Percentiles rank a stretch among this genome's conserved stretches.
These are phyloP conservation scores for Heliamphora pulchella DNA, from an alignment of 179 eudicot species.

Conservation along the genomic window DNA sequence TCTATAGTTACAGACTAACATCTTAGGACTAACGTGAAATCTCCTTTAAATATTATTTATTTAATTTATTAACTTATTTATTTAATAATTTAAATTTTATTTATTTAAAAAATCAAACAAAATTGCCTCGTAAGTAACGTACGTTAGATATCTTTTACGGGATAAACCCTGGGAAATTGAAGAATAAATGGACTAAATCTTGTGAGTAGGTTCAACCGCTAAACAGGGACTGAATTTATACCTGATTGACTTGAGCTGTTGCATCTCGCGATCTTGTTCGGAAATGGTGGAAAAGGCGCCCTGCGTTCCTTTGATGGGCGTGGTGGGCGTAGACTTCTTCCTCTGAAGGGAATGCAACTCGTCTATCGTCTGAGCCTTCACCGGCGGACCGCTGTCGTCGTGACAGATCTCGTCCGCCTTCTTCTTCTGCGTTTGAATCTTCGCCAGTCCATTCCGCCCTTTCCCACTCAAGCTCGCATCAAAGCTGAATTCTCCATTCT, in stretches of 20 bases:
- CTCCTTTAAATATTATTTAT: no score
- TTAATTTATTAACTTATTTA: no score
- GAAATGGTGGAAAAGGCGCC: slow-evolving; percentile 21
- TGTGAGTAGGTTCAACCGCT: no score
- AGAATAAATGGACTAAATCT: no score
- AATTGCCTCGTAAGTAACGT: no score
- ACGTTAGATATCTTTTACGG: no score
- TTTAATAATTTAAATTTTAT: no score
- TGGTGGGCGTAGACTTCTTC: slow-evolving; percentile 44
- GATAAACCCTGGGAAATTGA: no score
- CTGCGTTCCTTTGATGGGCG: slow-evolving; percentile 27
- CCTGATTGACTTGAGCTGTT: slow-evolving; percentile 52
- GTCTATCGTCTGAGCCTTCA: slow-evolving; percentile 49
- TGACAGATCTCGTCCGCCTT: slow-evolving; percentile 31
- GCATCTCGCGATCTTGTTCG: slow-evolving; percentile 39
- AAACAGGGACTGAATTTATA: neutral
- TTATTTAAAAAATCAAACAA: no score
- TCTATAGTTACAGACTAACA: no score
- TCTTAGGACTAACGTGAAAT: no score
- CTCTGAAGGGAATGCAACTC: slow-evolving; percentile 49
- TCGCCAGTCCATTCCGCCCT: slow-evolving; percentile 33
- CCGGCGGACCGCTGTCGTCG: slow-evolving; percentile 38
- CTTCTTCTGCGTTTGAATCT: slow-evolving; percentile 29
- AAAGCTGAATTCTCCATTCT: slow-evolving; percentile 30
- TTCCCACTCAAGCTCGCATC: slow-evolving; percentile 6